Conservation (phyloP, 345 rosid genomes). For the Diplotaxis tenuifolia region DNA sequence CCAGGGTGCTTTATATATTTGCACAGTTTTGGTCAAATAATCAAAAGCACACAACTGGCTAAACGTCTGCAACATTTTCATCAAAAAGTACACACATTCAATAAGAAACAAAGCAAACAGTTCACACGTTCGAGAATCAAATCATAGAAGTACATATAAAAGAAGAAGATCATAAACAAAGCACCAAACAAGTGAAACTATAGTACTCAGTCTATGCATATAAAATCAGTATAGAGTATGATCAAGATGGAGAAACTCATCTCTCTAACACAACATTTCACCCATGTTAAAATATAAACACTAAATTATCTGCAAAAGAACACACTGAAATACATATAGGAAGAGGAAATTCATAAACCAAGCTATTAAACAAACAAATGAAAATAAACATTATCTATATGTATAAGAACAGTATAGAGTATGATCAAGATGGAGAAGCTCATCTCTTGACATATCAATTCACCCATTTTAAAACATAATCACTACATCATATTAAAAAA, state of each 20-base stretch:
- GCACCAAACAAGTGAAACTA: neutral
- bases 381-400: neutral
- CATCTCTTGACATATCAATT: neutral
- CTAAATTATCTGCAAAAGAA: too few species aligned
- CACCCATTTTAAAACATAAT: neutral
- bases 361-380: neutral
- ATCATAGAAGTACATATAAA: neutral
- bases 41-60: slow-evolving; percentile 88
- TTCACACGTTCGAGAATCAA: neutral
- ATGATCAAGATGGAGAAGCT: slow-evolving; percentile 6
- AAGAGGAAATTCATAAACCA: neutral
- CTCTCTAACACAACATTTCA: too few species aligned
- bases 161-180: neutral
- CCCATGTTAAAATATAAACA: too few species aligned
- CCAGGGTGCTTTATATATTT: slow-evolving; percentile 81
- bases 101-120: neutral
- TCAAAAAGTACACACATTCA: neutral
- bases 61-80: slow-evolving; percentile 64
- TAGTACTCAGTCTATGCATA: neutral
- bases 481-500: too few species aligned
- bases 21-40: slow-evolving; percentile 62
- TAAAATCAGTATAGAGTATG: neutral
- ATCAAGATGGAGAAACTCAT: too few species aligned
- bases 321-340: neutral
- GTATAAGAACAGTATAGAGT: neutral